Evolutionary conservation across 257 asterid genomes (phyloP).

Genomic region (Verbascum thapsus): DNA sequence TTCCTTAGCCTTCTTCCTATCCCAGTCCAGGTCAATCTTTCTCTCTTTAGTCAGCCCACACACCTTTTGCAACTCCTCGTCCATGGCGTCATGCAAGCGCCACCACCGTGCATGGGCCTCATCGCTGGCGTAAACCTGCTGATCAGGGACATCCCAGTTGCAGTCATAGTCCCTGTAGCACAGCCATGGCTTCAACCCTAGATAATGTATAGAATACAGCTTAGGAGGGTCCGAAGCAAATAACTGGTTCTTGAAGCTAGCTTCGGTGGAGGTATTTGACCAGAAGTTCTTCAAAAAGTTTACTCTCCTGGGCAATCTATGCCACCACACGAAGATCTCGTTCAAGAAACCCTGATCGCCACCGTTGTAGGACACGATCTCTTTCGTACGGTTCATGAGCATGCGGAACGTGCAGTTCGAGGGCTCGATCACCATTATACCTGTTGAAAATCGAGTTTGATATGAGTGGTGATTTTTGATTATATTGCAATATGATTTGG

Average conservation of each 20-base stretch:
- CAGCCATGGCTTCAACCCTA: conserved; percentile 83
- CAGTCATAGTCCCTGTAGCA: conserved; percentile 91
- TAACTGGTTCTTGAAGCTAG: conserved; percentile 55
- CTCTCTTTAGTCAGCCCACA: conserved; percentile 61
- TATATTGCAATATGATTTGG: too few species aligned
- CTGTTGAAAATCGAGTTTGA: too few species aligned
- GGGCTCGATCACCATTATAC: conserved; percentile 85
- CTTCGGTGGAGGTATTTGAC: conserved; percentile 58
- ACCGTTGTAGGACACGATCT: conserved; percentile 83
- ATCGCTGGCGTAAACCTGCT: conserved; percentile 72
- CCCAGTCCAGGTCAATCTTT: conserved; percentile 62
- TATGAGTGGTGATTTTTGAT: too few species aligned
- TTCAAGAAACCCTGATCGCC: conserved; percentile 91
- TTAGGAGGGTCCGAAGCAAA: conserved; percentile 75
- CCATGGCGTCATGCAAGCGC: conserved; percentile 75
- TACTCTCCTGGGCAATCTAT: conserved; percentile 70
- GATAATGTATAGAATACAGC: conserved; percentile 66
- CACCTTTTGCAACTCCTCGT: conserved; percentile 43
- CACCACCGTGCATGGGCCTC: conserved; percentile 77
- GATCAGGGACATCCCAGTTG: conserved; percentile 65
- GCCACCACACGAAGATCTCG: conserved; percentile 89
- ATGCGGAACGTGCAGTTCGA: conserved; percentile 73
- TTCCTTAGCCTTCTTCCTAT: conserved; percentile 55
- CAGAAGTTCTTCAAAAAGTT: conserved; percentile 82
- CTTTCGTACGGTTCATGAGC: conserved; percentile 51